A percentile compares a stretch with the other conserved stretches of the same genome.
Evolutionary conservation across 2,329 filamentous ascomycete genomes (phyloP).

Genomic region (Colletotrichum paranaense): DNA sequence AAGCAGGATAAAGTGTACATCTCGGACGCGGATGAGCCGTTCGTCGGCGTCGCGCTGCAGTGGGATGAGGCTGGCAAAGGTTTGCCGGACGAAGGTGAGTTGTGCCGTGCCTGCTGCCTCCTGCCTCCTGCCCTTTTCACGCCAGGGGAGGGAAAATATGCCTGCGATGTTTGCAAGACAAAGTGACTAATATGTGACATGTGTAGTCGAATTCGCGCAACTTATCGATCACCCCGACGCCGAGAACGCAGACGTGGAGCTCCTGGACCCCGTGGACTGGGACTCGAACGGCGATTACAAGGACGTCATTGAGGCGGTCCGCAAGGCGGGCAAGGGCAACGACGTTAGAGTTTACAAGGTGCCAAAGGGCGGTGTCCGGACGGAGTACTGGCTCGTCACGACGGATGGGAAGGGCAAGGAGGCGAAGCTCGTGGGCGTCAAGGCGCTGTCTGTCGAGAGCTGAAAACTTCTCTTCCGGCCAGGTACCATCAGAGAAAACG

Average conservation of each 20-base stretch:
- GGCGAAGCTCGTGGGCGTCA: conserved; percentile 78
- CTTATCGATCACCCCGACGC: conserved; percentile 71
- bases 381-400: conserved; percentile 84
- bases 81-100: conserved; percentile 72
- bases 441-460: conserved; percentile 82
- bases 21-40: conserved; percentile 88
- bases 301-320: conserved; percentile 75
- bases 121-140: background rate
- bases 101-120: background rate
- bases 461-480: conserved; percentile 42
- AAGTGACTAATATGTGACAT: background rate
- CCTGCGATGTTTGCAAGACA: background rate
- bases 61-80: conserved; percentile 64
- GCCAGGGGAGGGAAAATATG: background rate
- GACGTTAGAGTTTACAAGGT: conserved; percentile 83
- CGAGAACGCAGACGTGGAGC: conserved; percentile 68
- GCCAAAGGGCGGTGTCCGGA: conserved; percentile 68
- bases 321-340: conserved; percentile 69
- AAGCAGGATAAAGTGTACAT: conserved; percentile 74
- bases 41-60: conserved; percentile 78
- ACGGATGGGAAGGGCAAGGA: conserved; percentile 66
- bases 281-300: conserved; percentile 78
- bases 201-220: conserved; percentile 67
- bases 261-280: conserved; percentile 77
- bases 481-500: background rate